These are phyloP conservation scores for Pichia sp. DNA, from an alignment of 1,139 yeast species.

Conservation along the genomic window DNA sequence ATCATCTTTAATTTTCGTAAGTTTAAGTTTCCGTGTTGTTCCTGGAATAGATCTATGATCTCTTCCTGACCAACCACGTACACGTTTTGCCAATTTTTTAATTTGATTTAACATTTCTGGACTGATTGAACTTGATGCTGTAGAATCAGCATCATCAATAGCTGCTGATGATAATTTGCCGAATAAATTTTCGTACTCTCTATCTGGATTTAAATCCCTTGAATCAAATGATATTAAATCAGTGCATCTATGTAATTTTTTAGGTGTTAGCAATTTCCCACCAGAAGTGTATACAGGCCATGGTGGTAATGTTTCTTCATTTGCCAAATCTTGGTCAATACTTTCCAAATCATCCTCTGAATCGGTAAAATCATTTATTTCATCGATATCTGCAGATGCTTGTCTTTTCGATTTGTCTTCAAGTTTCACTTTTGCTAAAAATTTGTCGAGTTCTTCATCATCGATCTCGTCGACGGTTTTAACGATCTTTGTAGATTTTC, in stretches of 20 bases:
- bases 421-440: conserved; percentile 15
- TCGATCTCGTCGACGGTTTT: conserved; percentile 19
- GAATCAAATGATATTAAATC: conserved; percentile 42
- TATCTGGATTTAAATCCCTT: conserved; percentile 69
- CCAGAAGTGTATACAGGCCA: conserved; percentile 34
- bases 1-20: conserved; percentile 73
- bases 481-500: conserved; percentile 10
- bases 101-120: conserved; percentile 65
- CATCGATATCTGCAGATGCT: conserved; percentile 14
- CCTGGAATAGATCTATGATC: conserved; percentile 73
- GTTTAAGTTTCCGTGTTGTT: conserved; percentile 55
- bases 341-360: conserved; percentile 17
- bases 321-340: conserved; percentile 19
- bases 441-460: conserved; percentile 20
- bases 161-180: conserved; percentile 68
- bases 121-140: conserved; percentile 50
- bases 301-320: conserved; percentile 26
- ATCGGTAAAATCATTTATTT: conserved; percentile 11
- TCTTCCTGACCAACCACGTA: conserved; percentile 80
- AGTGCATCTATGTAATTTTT: conserved; percentile 36
- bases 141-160: conserved; percentile 66
- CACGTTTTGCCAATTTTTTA: conserved; percentile 53
- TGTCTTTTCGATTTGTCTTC: conserved; percentile 8
- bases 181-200: conserved; percentile 66
- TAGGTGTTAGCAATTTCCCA: conserved; percentile 41